Evolutionary conservation across 352 stramenopile species (phyloP), one percentile per base, ranked within the genome.

Genomic region (Achlya hypogyna): DNA sequence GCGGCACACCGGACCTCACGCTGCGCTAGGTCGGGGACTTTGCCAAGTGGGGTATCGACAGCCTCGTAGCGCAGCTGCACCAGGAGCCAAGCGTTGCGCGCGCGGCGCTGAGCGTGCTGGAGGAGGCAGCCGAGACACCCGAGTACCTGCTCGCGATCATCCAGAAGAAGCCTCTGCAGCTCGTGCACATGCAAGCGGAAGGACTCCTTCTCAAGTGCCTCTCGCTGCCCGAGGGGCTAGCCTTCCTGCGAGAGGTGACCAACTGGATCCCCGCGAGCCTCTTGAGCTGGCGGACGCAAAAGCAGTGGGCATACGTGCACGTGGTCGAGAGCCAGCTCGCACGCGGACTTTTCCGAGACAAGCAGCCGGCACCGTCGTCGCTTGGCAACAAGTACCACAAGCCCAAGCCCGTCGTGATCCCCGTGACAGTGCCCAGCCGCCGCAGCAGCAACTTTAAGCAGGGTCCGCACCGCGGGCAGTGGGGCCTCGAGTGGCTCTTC

Each of bases 401-500:
- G 59, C 40, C 22, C 34, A 3, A 83, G 59, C 53, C 76, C 72
- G 42, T 84, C 12, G 84, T 83, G 12, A 93, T 95, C 34, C 86
- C 86, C 5, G 84, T 95, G 10, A 85, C 91, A 64, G 84, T 95
- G 0, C 86, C 84, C 0, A 87, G 89, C 71, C 91, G 92, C 60
- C 81, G 84, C 62, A 84, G 83, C 28, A 82, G 76, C 58, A 85
- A 75, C 18, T 74, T 79, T 51, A 91, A 86, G 72, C 72, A 78
- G 29, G 77, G 74, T 16, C 86, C 76, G 53, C 82, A 89, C 34
- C 75, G 82, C 0, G 89, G 81, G 8, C 69, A 90, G 14, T 95
- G 86, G 85, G 84, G 83, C 16, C 74, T 95, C 4, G 86, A 95
- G 63, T 95, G 86, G 86, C 74, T 95, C 1, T 95, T 93, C 64